Evolutionary conservation across 1,139 yeast species (phyloP).

Genomic region (Candida sp.): DNA sequence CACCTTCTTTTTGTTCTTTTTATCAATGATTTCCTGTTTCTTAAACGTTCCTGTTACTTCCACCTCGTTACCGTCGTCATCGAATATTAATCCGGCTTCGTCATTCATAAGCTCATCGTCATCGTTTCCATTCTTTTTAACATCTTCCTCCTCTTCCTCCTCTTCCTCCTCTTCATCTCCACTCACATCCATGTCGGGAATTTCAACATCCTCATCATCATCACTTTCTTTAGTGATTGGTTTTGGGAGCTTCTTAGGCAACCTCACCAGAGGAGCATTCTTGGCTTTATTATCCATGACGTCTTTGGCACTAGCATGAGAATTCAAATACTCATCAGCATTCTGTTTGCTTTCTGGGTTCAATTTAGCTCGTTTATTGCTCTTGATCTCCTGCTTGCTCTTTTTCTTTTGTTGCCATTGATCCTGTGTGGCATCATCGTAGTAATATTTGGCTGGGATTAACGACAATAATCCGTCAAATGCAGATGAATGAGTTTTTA

Average conservation of each 20-base stretch:
- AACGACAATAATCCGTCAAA: slow-evolving; percentile 89
- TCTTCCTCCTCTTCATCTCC: slow-evolving; percentile 19
- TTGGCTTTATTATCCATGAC: slow-evolving; percentile 59
- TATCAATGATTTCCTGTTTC: slow-evolving; percentile 16
- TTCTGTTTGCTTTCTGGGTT: slow-evolving; percentile 65
- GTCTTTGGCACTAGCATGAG: slow-evolving; percentile 67
- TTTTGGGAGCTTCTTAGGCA: slow-evolving; percentile 40
- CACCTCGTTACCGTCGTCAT: slow-evolving; percentile 80
- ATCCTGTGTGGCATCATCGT: slow-evolving; percentile 76
- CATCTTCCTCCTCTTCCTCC: slow-evolving; percentile 15
- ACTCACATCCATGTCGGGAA: slow-evolving; percentile 14
- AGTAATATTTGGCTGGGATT: slow-evolving; percentile 93
- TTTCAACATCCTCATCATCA: slow-evolving; percentile 9
- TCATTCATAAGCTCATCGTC: slow-evolving; percentile 29
- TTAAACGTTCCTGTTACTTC: slow-evolving; percentile 17
- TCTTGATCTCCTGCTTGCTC: slow-evolving; percentile 65
- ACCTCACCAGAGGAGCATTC: slow-evolving; percentile 59
- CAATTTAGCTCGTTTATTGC: slow-evolving; percentile 69
- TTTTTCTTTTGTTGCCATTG: slow-evolving; percentile 92
- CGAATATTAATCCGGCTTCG: slow-evolving; percentile 58
- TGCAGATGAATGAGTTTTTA: slow-evolving; percentile 83
- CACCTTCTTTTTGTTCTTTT: slow-evolving; percentile 26
- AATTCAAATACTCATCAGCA: slow-evolving; percentile 44
- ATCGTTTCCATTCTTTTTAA: slow-evolving; percentile 16
- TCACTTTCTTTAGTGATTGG: slow-evolving; percentile 13